Evolutionary conservation across 352 stramenopile genomes (phyloP), one percentile per base, ranked within the genome.

Genomic region (Pelagophyceae sp.): DNA sequence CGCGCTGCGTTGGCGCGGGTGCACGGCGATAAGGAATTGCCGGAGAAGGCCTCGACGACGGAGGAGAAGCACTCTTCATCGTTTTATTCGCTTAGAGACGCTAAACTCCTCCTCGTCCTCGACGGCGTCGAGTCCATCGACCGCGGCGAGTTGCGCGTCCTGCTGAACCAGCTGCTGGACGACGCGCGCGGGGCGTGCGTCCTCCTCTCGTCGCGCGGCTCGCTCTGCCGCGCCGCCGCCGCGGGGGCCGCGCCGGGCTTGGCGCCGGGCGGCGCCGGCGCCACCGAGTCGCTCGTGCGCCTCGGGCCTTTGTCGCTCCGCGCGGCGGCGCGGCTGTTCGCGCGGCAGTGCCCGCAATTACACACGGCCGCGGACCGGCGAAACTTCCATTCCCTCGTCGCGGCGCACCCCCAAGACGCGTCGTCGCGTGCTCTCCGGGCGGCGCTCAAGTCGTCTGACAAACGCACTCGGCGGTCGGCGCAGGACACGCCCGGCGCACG

Each of bases 261-360:
- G 11, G 45, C 45, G 45, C n/a, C n/a, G n/a, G n/a, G n/a, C n/a
- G 77, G 85, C 65, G 79, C 81, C 77, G 83, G 82, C 31, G 82
- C 86, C 33, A 83, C 84, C 23, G 86, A 90, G 72, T 79, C 83
- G 60, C 76, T 82, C 1, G 83, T 84, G 76, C 78, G 76, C 64
- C 75, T 90, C 38, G 83, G 83, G 40, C 83, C 84, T 0, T 72
- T 90, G 0, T 84, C 75, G 25, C 86, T 87, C 81, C 61, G 60
- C 0, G 86, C 85, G 45, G 86, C 82, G 0, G 82, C 90, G 0
- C 82, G 85, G 45, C 78, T 92, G 0, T 92, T 92, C 78, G 78
- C 84, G 2, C 84, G 85, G 32, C 82, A 88, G 38, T 89, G 85
- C 70, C 87, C 86, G 31, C 85, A 86, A 54, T 63, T 91, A n/a